A percentile compares a stretch with the other conserved stretches of the same genome.
Evolutionary conservation across 495 filamentous ascomycete genomes (phyloP).

Genomic region (Achaetomiella virescens): DNA sequence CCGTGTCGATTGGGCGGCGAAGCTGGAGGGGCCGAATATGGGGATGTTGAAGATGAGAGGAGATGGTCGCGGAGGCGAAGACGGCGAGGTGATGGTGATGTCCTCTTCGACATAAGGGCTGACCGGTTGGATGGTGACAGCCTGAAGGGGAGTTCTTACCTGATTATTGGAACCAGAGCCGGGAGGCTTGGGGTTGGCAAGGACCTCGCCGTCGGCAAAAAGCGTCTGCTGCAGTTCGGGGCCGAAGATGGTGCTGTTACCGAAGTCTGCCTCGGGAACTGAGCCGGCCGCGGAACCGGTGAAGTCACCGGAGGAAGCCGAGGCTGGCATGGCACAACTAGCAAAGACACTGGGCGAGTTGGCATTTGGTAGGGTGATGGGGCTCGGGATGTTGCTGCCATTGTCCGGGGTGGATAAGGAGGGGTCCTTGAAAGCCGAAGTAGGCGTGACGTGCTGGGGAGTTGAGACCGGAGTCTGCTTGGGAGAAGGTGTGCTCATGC

Average conservation of each 20-base stretch:
- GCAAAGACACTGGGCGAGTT: background rate
- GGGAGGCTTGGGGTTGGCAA: background rate
- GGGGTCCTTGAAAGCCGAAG: too few relatives aligned
- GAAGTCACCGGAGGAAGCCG: background rate
- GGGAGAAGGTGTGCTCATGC: background rate
- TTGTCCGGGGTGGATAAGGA: background rate
- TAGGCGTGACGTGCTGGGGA: background rate
- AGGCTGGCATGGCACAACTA: background rate
- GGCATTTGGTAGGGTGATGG: background rate
- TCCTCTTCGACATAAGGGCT: background rate
- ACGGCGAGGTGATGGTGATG: background rate
- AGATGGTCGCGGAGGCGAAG: background rate
- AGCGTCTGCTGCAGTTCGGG: conserved; percentile 4
- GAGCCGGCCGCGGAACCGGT: background rate
- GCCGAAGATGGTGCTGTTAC: background rate
- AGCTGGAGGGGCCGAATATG: background rate
- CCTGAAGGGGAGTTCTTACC: background rate
- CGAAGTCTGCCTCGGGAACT: background rate
- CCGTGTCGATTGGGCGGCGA: background rate
- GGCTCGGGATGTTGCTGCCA: background rate
- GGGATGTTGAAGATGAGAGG: conserved; percentile 3
- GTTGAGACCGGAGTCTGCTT: background rate
- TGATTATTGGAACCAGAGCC: background rate
- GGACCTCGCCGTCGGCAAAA: background rate
- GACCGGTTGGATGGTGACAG: background rate